phyloP scores from a whole-genome alignment of 106 monocot species.

The Dendrobium officinale region DNA sequence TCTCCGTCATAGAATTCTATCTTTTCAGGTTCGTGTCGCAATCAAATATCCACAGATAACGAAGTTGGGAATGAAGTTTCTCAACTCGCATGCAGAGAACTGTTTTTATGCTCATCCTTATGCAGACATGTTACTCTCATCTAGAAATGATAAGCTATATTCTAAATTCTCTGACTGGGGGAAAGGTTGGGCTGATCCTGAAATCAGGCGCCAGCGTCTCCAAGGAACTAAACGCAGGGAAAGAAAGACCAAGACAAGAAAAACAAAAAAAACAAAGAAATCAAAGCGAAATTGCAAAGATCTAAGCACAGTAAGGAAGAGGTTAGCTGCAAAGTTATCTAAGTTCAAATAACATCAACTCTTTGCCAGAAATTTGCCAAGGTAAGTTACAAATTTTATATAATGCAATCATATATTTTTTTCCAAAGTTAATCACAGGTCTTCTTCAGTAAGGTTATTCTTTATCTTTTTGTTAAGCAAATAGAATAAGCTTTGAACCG shows the following conservation, averaged over 20 bases:
- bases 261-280: constrained; percentile 17
- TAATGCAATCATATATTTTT: background rate
- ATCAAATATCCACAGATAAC: constrained; percentile 65
- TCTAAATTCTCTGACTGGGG: constrained; percentile 82
- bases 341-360: constrained; percentile 5
- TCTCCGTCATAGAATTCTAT: background rate
- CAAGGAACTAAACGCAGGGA: constrained; percentile 20
- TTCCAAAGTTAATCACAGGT: background rate
- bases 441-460: no score
- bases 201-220: constrained; percentile 69
- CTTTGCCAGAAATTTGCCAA: background rate
- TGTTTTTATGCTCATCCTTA: constrained; percentile 47
- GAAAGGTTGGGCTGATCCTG: constrained; percentile 94
- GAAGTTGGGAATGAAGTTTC: constrained; percentile 45
- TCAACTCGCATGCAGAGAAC: constrained; percentile 24
- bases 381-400: background rate
- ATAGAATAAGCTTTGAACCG: no score
- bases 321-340: constrained; percentile 56
- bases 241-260: constrained; percentile 20
- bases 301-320: constrained; percentile 46
- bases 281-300: constrained; percentile 1
- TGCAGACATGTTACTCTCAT: constrained; percentile 64
- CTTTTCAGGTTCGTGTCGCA: constrained; percentile 45
- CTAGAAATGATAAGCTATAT: constrained; percentile 22
- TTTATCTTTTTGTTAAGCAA: no score